Evolutionary conservation across 163 green algal species (phyloP), one percentile per base, ranked within the genome.

Genomic region (Coccomyxa subellipsoidea): DNA sequence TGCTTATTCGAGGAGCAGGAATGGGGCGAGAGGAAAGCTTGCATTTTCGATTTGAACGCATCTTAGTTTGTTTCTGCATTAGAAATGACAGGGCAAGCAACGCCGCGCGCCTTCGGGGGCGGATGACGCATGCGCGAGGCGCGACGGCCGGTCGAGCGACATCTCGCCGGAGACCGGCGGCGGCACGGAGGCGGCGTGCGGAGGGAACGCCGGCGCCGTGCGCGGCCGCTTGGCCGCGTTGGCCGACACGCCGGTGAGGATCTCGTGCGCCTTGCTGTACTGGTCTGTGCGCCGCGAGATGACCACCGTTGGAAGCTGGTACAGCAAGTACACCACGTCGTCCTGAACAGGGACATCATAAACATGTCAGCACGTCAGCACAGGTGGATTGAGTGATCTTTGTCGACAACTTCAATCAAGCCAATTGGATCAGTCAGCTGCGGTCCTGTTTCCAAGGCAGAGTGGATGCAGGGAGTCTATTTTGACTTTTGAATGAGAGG

Each of bases 201-300:
- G 29, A 8, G 66, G 66, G 2, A 73, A 34, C 6, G 15, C 8
- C n/a, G 66, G 66, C 29, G 66, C 66, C 1, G 66, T 73, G 37
- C 35, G 39, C 70, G 72, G 35, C 54, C 39, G 76, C 47, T 75
- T 76, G 38, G 54, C 76, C 31, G 38, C 38, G 31, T 38, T 31
- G 76, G 80, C 34, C 32, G 35, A 31, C 31, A 69, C 36, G 25
- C 81, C 81, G 8, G 66, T 77, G 40, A 86, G 72, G 10, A 31
- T 79, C 66, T 86, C 79, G 38, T 79, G 76, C 31, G 83, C 83
- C 70, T 87, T 87, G 69, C 35, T 71, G 77, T 84, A 87, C 70
- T 87, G 84, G 69, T 87, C 84, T 27, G 84, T 85, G 40, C 80
- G 77, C 40, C 84, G 84, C 18, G 84, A 87, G 5, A 87, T 78